Conservation (phyloP, 345 rosid species). For the Psidium guajava region DNA sequence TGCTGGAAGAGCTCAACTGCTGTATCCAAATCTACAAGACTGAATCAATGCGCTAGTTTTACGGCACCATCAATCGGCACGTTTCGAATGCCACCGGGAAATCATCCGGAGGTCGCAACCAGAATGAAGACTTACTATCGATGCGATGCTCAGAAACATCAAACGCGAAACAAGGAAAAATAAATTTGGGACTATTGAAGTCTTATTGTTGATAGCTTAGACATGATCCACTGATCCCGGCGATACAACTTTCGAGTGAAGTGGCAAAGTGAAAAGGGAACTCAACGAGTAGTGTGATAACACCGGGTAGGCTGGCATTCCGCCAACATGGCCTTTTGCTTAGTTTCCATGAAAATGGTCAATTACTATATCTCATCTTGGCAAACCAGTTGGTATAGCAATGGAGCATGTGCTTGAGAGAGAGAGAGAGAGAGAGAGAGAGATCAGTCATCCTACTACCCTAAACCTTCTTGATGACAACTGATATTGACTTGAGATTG, state of each 20-base stretch:
- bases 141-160: neutral
- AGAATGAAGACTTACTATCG: neutral
- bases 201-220: neutral
- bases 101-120: neutral
- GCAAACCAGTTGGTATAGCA: neutral
- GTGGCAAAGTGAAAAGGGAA: neutral
- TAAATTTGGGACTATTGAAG: neutral
- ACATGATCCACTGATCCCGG: neutral
- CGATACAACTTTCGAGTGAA: neutral
- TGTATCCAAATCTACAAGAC: neutral
- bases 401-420: neutral
- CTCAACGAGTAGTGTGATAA: neutral
- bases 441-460: neutral
- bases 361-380: neutral
- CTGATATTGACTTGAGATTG: constrained; percentile 70
- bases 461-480: constrained; percentile 46
- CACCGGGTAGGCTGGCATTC: neutral
- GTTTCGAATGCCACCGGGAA: neutral
- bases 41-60: neutral
- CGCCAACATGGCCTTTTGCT: neutral
- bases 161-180: neutral
- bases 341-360: neutral
- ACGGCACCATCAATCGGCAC: neutral
- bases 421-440: neutral
- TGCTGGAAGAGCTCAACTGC: neutral